phyloP scores from a whole-genome alignment of 768 basidiomycete species.

The Pisolithus albus region DNA sequence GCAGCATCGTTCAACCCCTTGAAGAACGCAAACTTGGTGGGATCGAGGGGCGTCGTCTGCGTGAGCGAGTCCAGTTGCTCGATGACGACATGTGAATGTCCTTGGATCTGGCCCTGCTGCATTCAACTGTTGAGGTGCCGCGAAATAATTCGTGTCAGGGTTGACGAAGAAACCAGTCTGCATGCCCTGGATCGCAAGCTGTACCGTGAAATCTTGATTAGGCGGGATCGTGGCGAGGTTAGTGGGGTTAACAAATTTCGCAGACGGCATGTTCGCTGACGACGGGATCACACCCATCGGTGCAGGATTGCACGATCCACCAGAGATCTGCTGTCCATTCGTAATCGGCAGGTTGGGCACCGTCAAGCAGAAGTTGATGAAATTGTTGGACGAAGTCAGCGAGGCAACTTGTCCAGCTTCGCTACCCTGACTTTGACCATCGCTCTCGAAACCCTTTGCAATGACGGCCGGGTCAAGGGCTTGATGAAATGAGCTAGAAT shows the following conservation, averaged over 20 bases:
- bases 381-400: conserved; percentile 53
- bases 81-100: conserved; percentile 54
- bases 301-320: conserved; percentile 53
- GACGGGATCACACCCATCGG: conserved; percentile 51
- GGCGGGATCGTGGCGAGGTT: conserved; percentile 39
- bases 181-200: conserved; percentile 40
- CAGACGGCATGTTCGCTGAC: conserved; percentile 39
- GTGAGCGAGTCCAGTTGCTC: conserved; percentile 38
- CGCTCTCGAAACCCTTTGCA: conserved; percentile 41
- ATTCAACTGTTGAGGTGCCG: conserved; percentile 52
- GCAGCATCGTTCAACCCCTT: conserved; percentile 40
- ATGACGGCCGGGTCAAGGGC: conserved; percentile 49
- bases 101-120: conserved; percentile 44
- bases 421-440: conserved; percentile 38
- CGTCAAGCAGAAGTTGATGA: conserved; percentile 49
- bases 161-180: conserved; percentile 54
- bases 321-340: conserved; percentile 45
- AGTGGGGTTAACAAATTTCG: conserved; percentile 39
- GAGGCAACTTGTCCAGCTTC: conserved; percentile 45
- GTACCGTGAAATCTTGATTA: conserved; percentile 44
- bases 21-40: conserved; percentile 52
- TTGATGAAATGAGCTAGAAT: conserved; percentile 14
- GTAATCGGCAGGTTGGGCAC: conserved; percentile 43
- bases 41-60: conserved; percentile 42
- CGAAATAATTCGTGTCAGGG: conserved; percentile 46